Conservation (phyloP, 345 rosid species). For the Raphanus raphanistrum region DNA sequence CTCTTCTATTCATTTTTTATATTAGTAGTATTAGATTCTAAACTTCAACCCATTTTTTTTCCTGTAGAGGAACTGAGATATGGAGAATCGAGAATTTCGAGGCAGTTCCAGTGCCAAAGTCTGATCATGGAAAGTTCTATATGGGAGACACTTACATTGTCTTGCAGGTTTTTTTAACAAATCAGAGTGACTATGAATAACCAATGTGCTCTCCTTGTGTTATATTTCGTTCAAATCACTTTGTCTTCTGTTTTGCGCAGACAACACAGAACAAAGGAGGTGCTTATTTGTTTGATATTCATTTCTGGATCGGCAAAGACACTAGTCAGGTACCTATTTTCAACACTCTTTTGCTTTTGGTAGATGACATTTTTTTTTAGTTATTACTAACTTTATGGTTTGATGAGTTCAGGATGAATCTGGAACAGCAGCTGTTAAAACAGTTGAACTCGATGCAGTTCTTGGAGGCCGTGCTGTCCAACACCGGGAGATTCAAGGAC, state of each 20-base stretch:
- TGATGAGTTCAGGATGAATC: conserved; percentile 73
- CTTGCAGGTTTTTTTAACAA: conserved; percentile 60
- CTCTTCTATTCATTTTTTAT: background rate
- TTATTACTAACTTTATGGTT: conserved; percentile 11
- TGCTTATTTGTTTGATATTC: conserved; percentile 77
- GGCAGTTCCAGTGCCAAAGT: conserved; percentile 77
- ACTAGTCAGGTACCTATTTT: conserved; percentile 72
- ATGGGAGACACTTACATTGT: conserved; percentile 92
- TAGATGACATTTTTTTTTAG: background rate
- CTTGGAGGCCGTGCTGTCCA: conserved; percentile 99
- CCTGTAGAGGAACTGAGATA: conserved; percentile 80
- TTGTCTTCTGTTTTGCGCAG: conserved; percentile 44
- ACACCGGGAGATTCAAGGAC: conserved; percentile 95
- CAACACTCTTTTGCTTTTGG: background rate
- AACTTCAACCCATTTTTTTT: conserved; percentile 31
- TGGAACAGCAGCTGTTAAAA: conserved; percentile 94
- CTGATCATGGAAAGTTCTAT: conserved; percentile 94
- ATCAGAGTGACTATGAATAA: background rate
- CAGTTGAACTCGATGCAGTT: conserved; percentile 89
- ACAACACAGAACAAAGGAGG: conserved; percentile 84
- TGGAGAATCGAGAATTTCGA: conserved; percentile 98
- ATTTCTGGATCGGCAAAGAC: conserved; percentile 99
- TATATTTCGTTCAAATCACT: background rate
- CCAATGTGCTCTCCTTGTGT: background rate
- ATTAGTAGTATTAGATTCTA: background rate